Evolutionary conservation across 495 filamentous ascomycete species (phyloP).

Genomic region (Lasiosphaeria ovina): DNA sequence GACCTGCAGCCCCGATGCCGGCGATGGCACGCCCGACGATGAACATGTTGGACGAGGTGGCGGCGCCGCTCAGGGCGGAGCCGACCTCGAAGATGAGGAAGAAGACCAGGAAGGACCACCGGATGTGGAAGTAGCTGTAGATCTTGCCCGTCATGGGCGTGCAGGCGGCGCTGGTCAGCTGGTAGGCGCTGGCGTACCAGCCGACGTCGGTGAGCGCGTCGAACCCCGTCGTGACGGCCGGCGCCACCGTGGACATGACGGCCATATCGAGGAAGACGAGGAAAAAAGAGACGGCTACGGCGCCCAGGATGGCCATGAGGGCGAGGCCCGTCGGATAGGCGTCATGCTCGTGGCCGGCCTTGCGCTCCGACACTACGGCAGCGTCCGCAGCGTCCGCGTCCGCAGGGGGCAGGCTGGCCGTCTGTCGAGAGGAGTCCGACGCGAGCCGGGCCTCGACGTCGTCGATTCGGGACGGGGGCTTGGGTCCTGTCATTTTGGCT

Average conservation of each 20-base stretch:
- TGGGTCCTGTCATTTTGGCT: too few species aligned
- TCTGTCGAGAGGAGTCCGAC: too few species aligned
- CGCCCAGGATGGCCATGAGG: not conserved
- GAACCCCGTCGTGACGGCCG: slow-evolving; percentile 42
- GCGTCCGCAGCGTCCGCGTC: too few species aligned
- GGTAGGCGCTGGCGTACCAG: slow-evolving; percentile 51
- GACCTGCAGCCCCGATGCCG: slow-evolving; percentile 41
- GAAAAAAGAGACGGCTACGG: not conserved
- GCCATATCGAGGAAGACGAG: not conserved
- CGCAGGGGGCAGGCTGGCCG: too few species aligned
- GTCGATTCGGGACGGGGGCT: too few species aligned
- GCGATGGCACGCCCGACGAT: slow-evolving; percentile 55
- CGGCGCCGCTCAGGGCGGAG: slow-evolving; percentile 49
- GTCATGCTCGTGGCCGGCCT: too few species aligned
- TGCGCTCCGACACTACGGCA: too few species aligned
- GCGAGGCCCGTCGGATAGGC: not conserved
- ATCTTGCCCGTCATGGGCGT: slow-evolving; percentile 47
- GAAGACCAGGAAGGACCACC: slow-evolving; percentile 37
- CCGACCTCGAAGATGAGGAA: slow-evolving; percentile 43
- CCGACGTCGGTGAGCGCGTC: slow-evolving; percentile 38
- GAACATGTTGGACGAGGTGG: slow-evolving; percentile 43
- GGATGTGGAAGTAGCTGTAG: slow-evolving; percentile 37
- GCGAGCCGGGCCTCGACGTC: too few species aligned
- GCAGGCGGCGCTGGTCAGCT: slow-evolving; percentile 43
- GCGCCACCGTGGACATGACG: slow-evolving; percentile 24